Evolutionary conservation across 345 rosid species (phyloP).

Genomic region (Syzygium aromaticum): DNA sequence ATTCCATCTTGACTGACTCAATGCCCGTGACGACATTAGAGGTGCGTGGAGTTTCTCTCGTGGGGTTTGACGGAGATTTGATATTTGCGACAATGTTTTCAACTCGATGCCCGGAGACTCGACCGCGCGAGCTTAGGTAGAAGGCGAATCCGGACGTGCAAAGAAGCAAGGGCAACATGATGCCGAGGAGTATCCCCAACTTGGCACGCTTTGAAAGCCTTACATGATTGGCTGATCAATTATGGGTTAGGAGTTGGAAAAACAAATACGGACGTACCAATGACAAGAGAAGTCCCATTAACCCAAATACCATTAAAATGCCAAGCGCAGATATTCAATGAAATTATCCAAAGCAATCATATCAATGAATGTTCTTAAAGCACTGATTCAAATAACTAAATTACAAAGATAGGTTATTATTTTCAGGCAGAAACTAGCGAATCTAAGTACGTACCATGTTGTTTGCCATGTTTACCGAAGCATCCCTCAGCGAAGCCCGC

Average conservation of each 20-base stretch:
- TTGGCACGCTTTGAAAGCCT: not conserved
- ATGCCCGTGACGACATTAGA: not conserved
- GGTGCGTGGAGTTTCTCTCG: not conserved
- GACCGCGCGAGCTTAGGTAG: not conserved
- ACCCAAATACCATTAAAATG: not conserved
- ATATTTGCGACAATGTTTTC: not conserved
- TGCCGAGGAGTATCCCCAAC: not conserved
- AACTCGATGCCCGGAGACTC: not conserved
- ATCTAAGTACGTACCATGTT: not conserved
- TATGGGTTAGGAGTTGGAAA: not conserved
- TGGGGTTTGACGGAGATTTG: not conserved
- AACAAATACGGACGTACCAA: not conserved
- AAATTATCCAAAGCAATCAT: not conserved
- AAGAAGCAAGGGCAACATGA: not conserved
- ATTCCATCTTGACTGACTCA: not conserved
- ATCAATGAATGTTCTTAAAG: not conserved
- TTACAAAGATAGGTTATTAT: not conserved
- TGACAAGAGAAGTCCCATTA: not conserved
- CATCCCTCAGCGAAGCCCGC: not conserved
- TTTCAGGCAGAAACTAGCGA: not conserved
- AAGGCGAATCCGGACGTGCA: not conserved
- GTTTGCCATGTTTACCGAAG: not conserved
- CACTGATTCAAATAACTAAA: not conserved
- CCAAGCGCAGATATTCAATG: not conserved
- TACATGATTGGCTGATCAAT: not conserved